These are phyloP conservation scores for Pulveroboletus ravenelii DNA, from an alignment of 768 basidiomycete genomes.

Conservation along the genomic window DNA sequence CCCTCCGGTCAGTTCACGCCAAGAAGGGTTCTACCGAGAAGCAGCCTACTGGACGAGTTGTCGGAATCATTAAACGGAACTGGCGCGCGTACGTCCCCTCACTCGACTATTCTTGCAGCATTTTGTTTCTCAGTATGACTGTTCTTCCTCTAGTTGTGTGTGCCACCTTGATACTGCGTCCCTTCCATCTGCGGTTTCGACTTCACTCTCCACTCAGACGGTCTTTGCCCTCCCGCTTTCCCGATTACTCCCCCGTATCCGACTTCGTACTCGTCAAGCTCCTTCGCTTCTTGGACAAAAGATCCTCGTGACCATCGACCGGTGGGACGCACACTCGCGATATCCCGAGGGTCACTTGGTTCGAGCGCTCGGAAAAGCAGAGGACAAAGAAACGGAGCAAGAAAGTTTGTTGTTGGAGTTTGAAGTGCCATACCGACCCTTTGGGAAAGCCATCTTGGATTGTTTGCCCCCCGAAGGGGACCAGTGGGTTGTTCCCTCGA, in stretches of 20 bases:
- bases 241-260: slow-evolving; percentile 86
- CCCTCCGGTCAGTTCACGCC: slow-evolving; percentile 21
- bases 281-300: slow-evolving; percentile 86
- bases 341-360: slow-evolving; percentile 99
- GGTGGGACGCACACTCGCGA: slow-evolving; percentile 81
- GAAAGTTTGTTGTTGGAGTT: slow-evolving; percentile 91
- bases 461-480: slow-evolving; percentile 91
- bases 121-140: not conserved
- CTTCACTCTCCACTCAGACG: slow-evolving; percentile 81
- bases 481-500: slow-evolving; percentile 86
- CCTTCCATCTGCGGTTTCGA: slow-evolving; percentile 69
- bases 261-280: slow-evolving; percentile 92
- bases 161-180: slow-evolving; percentile 93
- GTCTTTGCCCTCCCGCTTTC: slow-evolving; percentile 95
- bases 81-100: slow-evolving; percentile 77
- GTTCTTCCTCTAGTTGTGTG: slow-evolving; percentile 57
- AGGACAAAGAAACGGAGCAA: slow-evolving; percentile 94
- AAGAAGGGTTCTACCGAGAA: slow-evolving; percentile 45
- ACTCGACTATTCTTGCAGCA: not conserved
- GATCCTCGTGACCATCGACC: slow-evolving; percentile 91
- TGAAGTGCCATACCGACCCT: slow-evolving; percentile 93
- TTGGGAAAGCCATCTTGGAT: slow-evolving; percentile 90
- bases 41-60: slow-evolving; percentile 88
- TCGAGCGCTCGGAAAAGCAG: slow-evolving; percentile 82
- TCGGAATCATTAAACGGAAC: slow-evolving; percentile 91